A percentile compares a stretch with the other conserved stretches of the same genome.
Evolutionary conservation across 1,139 yeast species (phyloP).

Genomic region (Pneumocystis sp.): DNA sequence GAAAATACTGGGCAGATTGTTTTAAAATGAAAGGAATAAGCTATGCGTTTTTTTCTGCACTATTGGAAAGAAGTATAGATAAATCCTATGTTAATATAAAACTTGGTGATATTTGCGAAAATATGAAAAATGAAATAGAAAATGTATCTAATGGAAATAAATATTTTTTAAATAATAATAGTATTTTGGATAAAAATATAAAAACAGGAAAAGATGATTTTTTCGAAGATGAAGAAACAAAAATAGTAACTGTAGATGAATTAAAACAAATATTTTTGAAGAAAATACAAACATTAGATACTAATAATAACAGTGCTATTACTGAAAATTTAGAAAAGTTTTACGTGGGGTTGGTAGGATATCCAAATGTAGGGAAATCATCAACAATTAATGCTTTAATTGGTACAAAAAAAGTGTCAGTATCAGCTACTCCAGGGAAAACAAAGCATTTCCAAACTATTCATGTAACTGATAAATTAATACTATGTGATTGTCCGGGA

Average conservation of each 20-base stretch:
- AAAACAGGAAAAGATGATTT: conserved; percentile 25
- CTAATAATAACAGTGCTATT: not conserved
- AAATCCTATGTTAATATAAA: conserved; percentile 21
- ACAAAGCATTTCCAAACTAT: conserved; percentile 98
- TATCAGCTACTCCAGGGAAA: conserved; percentile 96
- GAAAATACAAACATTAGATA: conserved; percentile 44
- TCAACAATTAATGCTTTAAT: conserved; percentile 91
- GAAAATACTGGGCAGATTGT: conserved; percentile 66
- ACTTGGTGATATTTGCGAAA: not conserved
- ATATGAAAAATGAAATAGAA: conserved; percentile 18
- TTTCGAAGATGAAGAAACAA: conserved; percentile 28
- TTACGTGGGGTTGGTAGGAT: conserved; percentile 87
- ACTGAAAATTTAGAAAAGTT: conserved; percentile 29
- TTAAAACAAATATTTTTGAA: conserved; percentile 63
- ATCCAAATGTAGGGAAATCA: conserved; percentile 88
- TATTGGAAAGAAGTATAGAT: conserved; percentile 29
- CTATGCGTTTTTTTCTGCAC: conserved; percentile 88
- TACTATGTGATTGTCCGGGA: conserved; percentile 98
- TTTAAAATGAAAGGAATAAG: conserved; percentile 54
- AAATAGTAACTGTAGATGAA: conserved; percentile 68
- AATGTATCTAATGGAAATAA: conserved; percentile 12
- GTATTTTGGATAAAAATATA: conserved; percentile 22
- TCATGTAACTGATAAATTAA: conserved; percentile 62
- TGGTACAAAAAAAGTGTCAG: conserved; percentile 93
- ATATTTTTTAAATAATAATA: conserved; percentile 9